Base-by-base conservation (phyloP, 306 rosid genomes). In the Cicer bijugum region DNA sequence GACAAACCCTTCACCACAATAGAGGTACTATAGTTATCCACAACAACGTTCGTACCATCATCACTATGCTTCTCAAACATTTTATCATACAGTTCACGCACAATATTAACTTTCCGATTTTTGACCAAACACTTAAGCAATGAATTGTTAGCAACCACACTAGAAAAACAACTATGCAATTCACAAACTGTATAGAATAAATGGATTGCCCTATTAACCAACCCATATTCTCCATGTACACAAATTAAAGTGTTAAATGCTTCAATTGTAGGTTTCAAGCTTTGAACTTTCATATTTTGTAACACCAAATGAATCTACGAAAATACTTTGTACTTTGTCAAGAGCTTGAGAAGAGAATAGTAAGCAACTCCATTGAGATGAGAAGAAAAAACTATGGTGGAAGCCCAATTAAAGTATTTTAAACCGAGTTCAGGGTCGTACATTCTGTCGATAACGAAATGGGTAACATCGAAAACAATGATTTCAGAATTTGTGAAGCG, bases 391-490 rank as follows among this genome's bases (percentile, higher is more conserved):
- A 92, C 80, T 55, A 77, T 83, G 35, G 71, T 74, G 0, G 82
- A 83, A 43, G 90, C 90, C 98, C 95, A 92, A 38, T 86, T 69
- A n/a, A 92, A 90, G 75, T 90, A 90, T 84, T 83, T 87, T 61
- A 92, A 43, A 60, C 90, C 94, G 59, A 84, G 73, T 63, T 87
- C 90, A 0, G 85, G 86, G 37, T 80, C 78, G 52, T 82, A 71
- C 1, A 88, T 10, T 19, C 71, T 91, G 83, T 92, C 98, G 12
- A 92, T 76, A 46, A 92, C 89, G 73, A 88, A 90, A 81, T 92
- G 92, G 78, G 89, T 88, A 65, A 90, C 75, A 15, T 92, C 96
- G 2, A 89, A 83, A 69, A 86, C 89, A 14, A 59, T 60, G 7
- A 85, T 62, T 2, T 82, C 9, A 65, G 91, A 85, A 72, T 90